These are phyloP conservation scores for Moniliophthora roreri DNA, from an alignment of 1,284 basidiomycete genomes.

Conservation along the genomic window DNA sequence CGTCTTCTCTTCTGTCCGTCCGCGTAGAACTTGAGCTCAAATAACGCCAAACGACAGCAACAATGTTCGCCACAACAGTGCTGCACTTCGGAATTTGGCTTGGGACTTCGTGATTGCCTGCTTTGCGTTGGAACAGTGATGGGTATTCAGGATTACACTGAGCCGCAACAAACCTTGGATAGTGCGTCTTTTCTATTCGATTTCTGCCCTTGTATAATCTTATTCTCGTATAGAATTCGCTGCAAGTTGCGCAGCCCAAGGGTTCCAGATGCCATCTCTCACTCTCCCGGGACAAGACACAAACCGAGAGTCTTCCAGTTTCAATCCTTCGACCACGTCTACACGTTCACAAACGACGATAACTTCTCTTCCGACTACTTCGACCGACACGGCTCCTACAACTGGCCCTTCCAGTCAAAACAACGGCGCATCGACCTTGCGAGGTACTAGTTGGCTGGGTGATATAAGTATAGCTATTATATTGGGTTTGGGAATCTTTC, in stretches of 20 bases:
- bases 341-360: not conserved
- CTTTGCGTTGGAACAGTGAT: not conserved
- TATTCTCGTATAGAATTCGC: not conserved
- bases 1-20: not conserved
- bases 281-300: slow-evolving; percentile 1
- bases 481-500: no score
- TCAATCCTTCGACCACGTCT: not conserved
- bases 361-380: not conserved
- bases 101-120: not conserved
- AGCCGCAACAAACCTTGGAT: not conserved
- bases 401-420: not conserved
- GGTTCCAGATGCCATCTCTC: not conserved
- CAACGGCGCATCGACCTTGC: no score
- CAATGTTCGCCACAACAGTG: not conserved
- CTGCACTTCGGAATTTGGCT: not conserved
- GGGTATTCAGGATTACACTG: not conserved
- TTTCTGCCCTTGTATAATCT: not conserved
- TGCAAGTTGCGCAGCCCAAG: not conserved
- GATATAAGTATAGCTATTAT: no score
- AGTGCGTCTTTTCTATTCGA: not conserved
- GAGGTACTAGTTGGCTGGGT: no score
- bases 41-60: not conserved
- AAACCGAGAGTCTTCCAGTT: not conserved
- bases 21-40: not conserved
- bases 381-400: not conserved